Evolutionary conservation across 2,329 filamentous ascomycete species (phyloP), one percentile per base, ranked within the genome.

Genomic region (Aaosphaeria arxii): DNA sequence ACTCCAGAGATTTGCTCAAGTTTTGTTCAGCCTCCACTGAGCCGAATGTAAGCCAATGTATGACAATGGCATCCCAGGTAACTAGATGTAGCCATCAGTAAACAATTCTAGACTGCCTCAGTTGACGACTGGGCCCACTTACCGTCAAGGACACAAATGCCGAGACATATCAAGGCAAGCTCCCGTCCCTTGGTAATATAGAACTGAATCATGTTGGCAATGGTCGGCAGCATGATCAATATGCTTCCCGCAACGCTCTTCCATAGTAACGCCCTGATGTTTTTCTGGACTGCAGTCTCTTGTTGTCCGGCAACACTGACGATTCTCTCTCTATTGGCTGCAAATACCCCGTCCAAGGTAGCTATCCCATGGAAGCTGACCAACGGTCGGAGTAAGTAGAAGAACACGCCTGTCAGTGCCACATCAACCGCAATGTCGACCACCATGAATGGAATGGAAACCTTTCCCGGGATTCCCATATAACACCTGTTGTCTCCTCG

Each of bases 131-230:
- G 39, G 24, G 11, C 39, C 31, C 11, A 35, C 13, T n/a, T 28
- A 35, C 5, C 17, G 17, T 33, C 29, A 31, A 33, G 11, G 0
- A 62, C 67, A 52, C 71, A 74, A 4, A 71, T 58, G 1, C 61
- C 65, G 33, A 72, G 62, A 47, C 71, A 73, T 1, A 73, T 52
- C 71, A 68, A 73, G 0, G 60, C 67, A 5, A 67, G 56, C 48
- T 73, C 67, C 6, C 61, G 50, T 1, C 66, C 41, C 11, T 32
- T 43, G 24, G 24, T 59, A 17, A 53, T 36, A 31, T 65, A 62
- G 30, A 73, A 61, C 11, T 71, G 52, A 1, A 58, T 57, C 42
- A 73, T 59, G 46, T 72, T 73, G 11, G 62, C 62, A 9, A 66
- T 57, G 9, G 68, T 71, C 6, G 69, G 66, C 2, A 71, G 40